These are phyloP conservation scores for Peniophora sp. DNA, from an alignment of 1,284 basidiomycete species.

Conservation along the genomic window DNA sequence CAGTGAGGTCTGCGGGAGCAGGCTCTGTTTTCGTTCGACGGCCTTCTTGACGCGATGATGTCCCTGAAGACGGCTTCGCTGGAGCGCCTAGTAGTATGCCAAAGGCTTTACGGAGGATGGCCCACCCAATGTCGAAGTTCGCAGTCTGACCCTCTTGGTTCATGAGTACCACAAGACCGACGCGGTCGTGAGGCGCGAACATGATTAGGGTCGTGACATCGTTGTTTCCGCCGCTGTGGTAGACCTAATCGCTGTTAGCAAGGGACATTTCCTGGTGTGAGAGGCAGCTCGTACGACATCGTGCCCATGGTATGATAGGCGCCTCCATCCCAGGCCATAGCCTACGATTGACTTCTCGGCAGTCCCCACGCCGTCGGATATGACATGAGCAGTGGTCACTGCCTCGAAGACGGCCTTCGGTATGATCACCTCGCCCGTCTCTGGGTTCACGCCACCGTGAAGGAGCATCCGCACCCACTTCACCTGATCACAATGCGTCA, in stretches of 20 bases:
- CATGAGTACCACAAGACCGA: slow-evolving; percentile 32
- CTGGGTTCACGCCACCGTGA: slow-evolving; percentile 32
- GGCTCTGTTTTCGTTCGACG: not conserved
- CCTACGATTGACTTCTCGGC: slow-evolving; percentile 14
- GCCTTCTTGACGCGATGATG: not conserved
- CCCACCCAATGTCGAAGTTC: slow-evolving; percentile 16
- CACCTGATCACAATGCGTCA: slow-evolving; percentile 17
- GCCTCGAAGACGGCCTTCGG: slow-evolving; percentile 28
- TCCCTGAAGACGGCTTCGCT: not conserved
- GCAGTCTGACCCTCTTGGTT: slow-evolving; percentile 30
- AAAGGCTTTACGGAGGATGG: not conserved
- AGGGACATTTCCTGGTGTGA: not conserved
- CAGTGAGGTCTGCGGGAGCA: slow-evolving; percentile 12
- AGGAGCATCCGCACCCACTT: slow-evolving; percentile 37
- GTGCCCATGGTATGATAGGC: slow-evolving; percentile 30
- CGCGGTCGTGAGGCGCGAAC: slow-evolving; percentile 20
- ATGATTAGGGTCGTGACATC: slow-evolving; percentile 33
- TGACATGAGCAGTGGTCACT: slow-evolving; percentile 25
- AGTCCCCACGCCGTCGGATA: slow-evolving; percentile 6
- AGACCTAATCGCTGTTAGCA: slow-evolving; percentile 13
- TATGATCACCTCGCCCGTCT: slow-evolving; percentile 30
- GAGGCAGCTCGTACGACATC: slow-evolving; percentile 14
- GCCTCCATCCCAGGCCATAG: slow-evolving; percentile 35
- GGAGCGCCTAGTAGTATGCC: not conserved
- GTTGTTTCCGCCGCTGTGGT: slow-evolving; percentile 31